Percentiles rank a stretch among this genome's conserved stretches.
phyloP scores from a whole-genome alignment of 2,329 filamentous ascomycete species.

The Coniochaeta sp. region DNA sequence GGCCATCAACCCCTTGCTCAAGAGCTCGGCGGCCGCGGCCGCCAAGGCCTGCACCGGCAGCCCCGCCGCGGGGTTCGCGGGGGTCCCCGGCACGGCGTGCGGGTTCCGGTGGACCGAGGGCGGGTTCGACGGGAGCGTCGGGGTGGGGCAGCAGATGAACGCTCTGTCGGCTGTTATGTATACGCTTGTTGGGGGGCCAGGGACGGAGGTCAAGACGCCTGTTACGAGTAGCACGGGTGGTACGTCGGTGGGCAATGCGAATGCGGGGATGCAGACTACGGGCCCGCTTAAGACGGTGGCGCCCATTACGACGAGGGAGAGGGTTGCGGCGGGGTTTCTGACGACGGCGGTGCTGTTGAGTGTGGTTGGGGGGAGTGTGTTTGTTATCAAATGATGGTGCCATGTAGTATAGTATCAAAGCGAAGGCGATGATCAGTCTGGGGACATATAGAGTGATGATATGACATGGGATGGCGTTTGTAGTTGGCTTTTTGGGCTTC shows the following conservation, averaged over 20 bases:
- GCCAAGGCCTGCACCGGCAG: conserved; percentile 46
- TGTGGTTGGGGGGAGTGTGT: conserved; percentile 40
- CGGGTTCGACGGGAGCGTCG: conserved; percentile 49
- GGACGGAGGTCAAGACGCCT: conserved; percentile 22
- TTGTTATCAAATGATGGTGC: conserved; percentile 31
- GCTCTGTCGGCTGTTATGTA: conserved; percentile 44
- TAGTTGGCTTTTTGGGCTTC: background rate
- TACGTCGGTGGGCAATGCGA: conserved; percentile 36
- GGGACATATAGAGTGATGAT: background rate
- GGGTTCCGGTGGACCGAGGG: conserved; percentile 51
- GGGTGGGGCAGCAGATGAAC: conserved; percentile 62
- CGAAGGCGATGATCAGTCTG: background rate
- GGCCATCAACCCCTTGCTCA: conserved; percentile 44
- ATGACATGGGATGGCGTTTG: background rate
- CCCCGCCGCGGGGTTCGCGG: background rate
- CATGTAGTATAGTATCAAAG: background rate
- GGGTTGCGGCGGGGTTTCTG: conserved; percentile 48
- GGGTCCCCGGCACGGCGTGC: conserved; percentile 34
- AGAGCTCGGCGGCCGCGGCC: conserved; percentile 48
- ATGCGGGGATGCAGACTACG: conserved; percentile 16
- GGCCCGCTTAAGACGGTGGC: conserved; percentile 30
- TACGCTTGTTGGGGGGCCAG: conserved; percentile 49
- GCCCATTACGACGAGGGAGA: conserved; percentile 42
- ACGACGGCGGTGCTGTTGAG: conserved; percentile 42
- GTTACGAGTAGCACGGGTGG: conserved; percentile 48